Conservation (phyloP, 2,329 filamentous ascomycete species). For the Epichloe aotearoae region DNA sequence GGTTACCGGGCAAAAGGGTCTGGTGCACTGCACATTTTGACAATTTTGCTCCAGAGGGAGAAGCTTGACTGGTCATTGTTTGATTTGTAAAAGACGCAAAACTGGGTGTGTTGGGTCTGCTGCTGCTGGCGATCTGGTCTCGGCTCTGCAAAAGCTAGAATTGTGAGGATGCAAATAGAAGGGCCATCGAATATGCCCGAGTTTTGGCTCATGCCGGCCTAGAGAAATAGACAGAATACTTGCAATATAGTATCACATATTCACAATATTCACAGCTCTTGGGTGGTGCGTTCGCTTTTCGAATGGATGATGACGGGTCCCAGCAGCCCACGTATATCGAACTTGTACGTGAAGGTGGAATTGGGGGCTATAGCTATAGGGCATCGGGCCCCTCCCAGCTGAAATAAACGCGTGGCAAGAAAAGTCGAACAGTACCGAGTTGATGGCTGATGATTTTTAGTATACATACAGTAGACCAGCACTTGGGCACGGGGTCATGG, state of each 20-base stretch:
- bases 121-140: not conserved
- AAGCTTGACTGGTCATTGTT: not conserved
- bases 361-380: too few relatives aligned
- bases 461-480: too few relatives aligned
- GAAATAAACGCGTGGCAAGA: too few relatives aligned
- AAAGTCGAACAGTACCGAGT: too few relatives aligned
- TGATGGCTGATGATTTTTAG: too few relatives aligned
- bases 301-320: conserved; percentile 33
- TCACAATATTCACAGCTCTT: conserved; percentile 4
- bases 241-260: not conserved
- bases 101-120: not conserved
- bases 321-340: conserved; percentile 51
- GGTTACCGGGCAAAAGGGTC: not conserved
- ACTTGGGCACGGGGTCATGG: too few relatives aligned
- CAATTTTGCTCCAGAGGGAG: not conserved
- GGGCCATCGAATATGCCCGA: not conserved
- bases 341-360: conserved; percentile 51
- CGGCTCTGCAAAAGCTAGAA: not conserved
- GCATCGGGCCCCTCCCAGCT: too few relatives aligned
- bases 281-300: conserved; percentile 24
- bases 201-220: not conserved
- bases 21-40: not conserved
- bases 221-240: conserved; percentile 1
- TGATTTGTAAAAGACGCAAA: not conserved
- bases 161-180: not conserved